Base-by-base conservation (phyloP, 345 rosid species). In the Salix viminalis region DNA sequence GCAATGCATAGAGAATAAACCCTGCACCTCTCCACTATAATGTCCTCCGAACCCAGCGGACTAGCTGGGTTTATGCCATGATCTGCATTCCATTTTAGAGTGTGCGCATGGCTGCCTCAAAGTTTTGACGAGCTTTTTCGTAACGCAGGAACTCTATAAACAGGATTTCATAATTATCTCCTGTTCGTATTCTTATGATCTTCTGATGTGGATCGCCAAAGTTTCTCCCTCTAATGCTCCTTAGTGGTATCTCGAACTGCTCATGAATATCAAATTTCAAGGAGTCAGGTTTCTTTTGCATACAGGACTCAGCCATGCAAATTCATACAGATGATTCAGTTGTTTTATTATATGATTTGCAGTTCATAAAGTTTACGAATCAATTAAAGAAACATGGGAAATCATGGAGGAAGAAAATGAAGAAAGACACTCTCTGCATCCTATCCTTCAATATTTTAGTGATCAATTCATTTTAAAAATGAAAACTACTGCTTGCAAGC, bases 131-230 rank as follows among this genome's bases (percentile, higher is more conserved):
- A 65, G 87, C 85, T 76, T 84, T 87, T 67, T 81, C 78, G 61
- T 81, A 87, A 64, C 84, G 79, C 46, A 87, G 30, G 69, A 87
- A 84, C 1, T 87, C 87, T 86, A 84, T 77, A 46, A 87, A 84
- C 87, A 86, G 83, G 71, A 87, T 83, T 23, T 84, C 85, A 65
- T 64, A 81, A 32, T 83, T 76, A 32, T 87, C 86, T 21, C 72
- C 75, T 0, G 87, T 83, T 19, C 77, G 78, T 21, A 87, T 72
- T 76, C 67, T 77, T 39, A 84, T 73, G 76, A 73, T 84, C 76
- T 87, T 87, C 77, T 84, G 76, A 9, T 72, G 71, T 8, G 89
- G 85, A 67, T 79, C 82, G 4, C 82, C 81, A 28, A 67, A 48
- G 62, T 77, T 58, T 39, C 37, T 77, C 3, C 68, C 42, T 65